phyloP scores from a whole-genome alignment of 2,329 filamentous ascomycete genomes.

The Arthrinium puccinioides region DNA sequence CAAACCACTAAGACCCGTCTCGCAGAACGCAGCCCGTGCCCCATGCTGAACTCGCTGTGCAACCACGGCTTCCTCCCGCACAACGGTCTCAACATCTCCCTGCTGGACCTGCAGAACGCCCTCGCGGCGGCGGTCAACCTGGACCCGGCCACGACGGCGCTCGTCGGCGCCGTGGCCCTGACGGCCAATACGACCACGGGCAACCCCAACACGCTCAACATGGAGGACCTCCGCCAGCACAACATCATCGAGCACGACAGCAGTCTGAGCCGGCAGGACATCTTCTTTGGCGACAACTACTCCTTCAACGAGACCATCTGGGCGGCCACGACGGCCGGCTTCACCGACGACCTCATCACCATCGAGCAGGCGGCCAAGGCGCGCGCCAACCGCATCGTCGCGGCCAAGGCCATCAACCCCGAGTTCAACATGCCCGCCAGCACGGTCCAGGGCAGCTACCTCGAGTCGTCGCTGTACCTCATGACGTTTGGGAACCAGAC shows the following conservation, averaged over 20 bases:
- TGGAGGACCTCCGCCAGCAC: slow-evolving; percentile 12
- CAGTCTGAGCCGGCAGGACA: slow-evolving; percentile 5
- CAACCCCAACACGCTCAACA: slow-evolving; percentile 34
- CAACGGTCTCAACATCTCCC: slow-evolving; percentile 1
- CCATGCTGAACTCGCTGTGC: slow-evolving; percentile 6
- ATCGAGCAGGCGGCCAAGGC: not conserved
- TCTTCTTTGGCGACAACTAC: slow-evolving; percentile 1
- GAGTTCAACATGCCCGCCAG: not conserved
- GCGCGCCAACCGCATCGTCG: not conserved
- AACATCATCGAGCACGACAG: slow-evolving; percentile 5
- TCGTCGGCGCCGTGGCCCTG: slow-evolving; percentile 36
- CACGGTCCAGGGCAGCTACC: slow-evolving; percentile 7
- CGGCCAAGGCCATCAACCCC: not conserved
- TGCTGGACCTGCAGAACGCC: slow-evolving; percentile 11
- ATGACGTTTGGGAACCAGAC: slow-evolving; percentile 12
- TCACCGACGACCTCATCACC: not conserved
- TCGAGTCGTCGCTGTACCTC: slow-evolving; percentile 14
- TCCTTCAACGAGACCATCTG: slow-evolving; percentile 2
- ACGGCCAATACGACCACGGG: slow-evolving; percentile 29
- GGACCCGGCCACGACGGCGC: slow-evolving; percentile 24
- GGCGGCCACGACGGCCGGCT: not conserved
- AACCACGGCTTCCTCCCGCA: slow-evolving; percentile 6
- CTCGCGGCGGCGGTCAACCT: slow-evolving; percentile 36
- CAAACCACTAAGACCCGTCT: too few species aligned
- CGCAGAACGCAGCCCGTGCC: too few species aligned